Base-by-base conservation (phyloP, 331 rosid genomes). In the Malus hybrid region DNA sequence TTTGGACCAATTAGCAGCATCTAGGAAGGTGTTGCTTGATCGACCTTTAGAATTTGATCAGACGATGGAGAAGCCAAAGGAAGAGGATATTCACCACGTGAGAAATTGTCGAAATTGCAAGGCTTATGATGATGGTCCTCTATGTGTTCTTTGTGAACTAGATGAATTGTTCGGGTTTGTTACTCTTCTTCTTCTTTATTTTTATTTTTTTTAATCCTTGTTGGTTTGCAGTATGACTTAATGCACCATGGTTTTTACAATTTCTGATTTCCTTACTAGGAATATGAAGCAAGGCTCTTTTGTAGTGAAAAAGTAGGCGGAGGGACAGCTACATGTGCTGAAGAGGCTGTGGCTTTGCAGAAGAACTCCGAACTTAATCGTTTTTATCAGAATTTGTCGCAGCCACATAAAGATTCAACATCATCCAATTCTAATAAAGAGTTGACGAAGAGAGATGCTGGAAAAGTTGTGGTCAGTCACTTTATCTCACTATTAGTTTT, bases 321-420 rank as follows among this genome's bases (percentile, higher is more conserved):
- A 63, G 96, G 93, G 48, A 79, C 83, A 67, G 85, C 90, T 76
- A 72, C 95, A 72, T 92, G 92, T 81, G 99, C 91, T 65, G 96
- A 94, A 88, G 99, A 92, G 84, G 99, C 93, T 57, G 87, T 94
- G 56, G 90, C 83, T 89, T 74, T 91, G 77, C 97, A 89, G 88
- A 92, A 87, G 75, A 90, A 71, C 24, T 84, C 85, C 52, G 99
- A 91, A n/a, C 82, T 85, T 48, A 92, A 94, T 80, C 97, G 89
- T 75, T 92, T 87, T 84, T 91, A 85, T 67, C 84, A 91, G 86
- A 89, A 85, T 72, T 77, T 90, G 54, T 85, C 95, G 57, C 85
- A 85, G 66, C 83, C 89, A 80, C 81, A 77, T 76, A 83, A 85
- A 60, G 86, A 83, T 74, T 83, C 83, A 67, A 69, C 63, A 8